These are phyloP conservation scores for Corynascus novoguineensis DNA, from an alignment of 495 filamentous ascomycete genomes.

Conservation along the genomic window DNA sequence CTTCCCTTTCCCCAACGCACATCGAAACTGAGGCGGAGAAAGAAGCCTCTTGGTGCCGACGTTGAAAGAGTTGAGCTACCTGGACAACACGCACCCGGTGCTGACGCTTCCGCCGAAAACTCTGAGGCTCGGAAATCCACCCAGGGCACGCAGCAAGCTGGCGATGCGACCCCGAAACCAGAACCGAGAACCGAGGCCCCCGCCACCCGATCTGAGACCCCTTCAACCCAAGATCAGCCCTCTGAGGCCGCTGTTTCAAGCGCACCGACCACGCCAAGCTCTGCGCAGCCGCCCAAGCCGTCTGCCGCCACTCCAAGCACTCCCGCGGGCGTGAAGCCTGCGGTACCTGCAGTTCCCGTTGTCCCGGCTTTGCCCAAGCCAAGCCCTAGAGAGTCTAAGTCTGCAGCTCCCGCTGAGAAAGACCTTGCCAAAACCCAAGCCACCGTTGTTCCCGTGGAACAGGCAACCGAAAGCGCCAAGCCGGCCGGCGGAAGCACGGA, in stretches of 20 bases:
- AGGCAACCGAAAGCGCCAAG: constrained; percentile 24
- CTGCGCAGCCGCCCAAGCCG: constrained; percentile 42
- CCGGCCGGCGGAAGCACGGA: constrained; percentile 23
- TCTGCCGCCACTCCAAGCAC: constrained; percentile 23
- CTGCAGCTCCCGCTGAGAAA: constrained; percentile 33
- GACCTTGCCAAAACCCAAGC: constrained; percentile 16
- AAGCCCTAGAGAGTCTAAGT: constrained; percentile 34
- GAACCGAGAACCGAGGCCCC: constrained; percentile 15
- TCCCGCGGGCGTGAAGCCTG: constrained; percentile 39
- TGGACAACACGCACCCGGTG: constrained; percentile 23
- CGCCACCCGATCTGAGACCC: constrained; percentile 53
- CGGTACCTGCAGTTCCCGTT: constrained; percentile 63
- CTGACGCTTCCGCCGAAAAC: constrained; percentile 9
- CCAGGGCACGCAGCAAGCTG: constrained; percentile 15
- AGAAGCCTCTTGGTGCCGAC: constrained; percentile 31
- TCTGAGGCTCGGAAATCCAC: constrained; percentile 20
- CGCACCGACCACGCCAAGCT: constrained; percentile 67
- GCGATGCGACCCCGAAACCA: constrained; percentile 30
- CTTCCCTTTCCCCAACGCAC: constrained; percentile 55
- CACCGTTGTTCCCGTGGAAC: background rate
- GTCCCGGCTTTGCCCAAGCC: constrained; percentile 61
- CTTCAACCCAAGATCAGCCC: constrained; percentile 58
- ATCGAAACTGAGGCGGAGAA: constrained; percentile 33
- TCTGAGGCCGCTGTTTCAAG: constrained; percentile 61
- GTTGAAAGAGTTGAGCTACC: constrained; percentile 31